Percentiles rank a stretch among this genome's conserved stretches.
Evolutionary conservation across 1,139 yeast genomes (phyloP).

Genomic region (Candida sanyaensis): DNA sequence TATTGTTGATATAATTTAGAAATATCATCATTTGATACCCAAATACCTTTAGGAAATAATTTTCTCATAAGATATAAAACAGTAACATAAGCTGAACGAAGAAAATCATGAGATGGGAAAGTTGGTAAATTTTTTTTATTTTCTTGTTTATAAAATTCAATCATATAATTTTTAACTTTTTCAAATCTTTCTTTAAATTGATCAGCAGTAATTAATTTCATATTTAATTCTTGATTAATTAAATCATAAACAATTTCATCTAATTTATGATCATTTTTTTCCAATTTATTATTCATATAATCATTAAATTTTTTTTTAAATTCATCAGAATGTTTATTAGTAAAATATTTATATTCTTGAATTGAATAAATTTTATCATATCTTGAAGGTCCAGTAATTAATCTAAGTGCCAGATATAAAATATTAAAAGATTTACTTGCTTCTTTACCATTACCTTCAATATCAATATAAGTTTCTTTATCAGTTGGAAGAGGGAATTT

Average conservation of each 20-base stretch:
- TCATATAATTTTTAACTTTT: slow-evolving; percentile 43
- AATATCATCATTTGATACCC: slow-evolving; percentile 40
- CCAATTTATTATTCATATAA: slow-evolving; percentile 38
- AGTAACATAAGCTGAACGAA: slow-evolving; percentile 41
- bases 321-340: slow-evolving; percentile 32
- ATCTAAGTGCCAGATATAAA: slow-evolving; percentile 33
- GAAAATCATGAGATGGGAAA: slow-evolving; percentile 25
- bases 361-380: slow-evolving; percentile 34
- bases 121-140: slow-evolving; percentile 42
- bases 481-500: slow-evolving; percentile 46
- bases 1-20: slow-evolving; percentile 32
- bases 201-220: slow-evolving; percentile 39
- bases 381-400: slow-evolving; percentile 26
- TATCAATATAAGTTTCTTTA: slow-evolving; percentile 29
- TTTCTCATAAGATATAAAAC: slow-evolving; percentile 34
- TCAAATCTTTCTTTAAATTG: slow-evolving; percentile 36
- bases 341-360: slow-evolving; percentile 37
- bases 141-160: slow-evolving; percentile 36
- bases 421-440: slow-evolving; percentile 29
- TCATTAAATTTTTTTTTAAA: slow-evolving; percentile 31
- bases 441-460: slow-evolving; percentile 30
- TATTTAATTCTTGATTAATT: slow-evolving; percentile 41
- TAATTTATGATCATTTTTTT: slow-evolving; percentile 33
- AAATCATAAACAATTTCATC: slow-evolving; percentile 41
- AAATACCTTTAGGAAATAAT: slow-evolving; percentile 48